Percentiles rank a stretch among this genome's conserved stretches.
Evolutionary conservation across 2,329 filamentous ascomycete species (phyloP).

Genomic region (Sporothrix schenckii): DNA sequence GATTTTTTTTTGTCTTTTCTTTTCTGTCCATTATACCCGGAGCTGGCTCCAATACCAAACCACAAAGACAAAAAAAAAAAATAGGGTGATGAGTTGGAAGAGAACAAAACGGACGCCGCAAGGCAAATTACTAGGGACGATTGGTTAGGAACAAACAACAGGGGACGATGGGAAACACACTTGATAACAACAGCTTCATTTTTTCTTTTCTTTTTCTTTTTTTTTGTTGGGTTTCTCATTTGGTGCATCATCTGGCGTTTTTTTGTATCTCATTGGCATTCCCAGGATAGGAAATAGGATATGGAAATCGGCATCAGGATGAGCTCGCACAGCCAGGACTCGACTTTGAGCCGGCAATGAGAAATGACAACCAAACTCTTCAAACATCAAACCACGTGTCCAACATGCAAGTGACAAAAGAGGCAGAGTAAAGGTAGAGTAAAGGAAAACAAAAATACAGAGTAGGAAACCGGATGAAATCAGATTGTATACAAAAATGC

Average conservation of each 20-base stretch:
- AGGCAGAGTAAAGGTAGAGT: not conserved
- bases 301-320: no score
- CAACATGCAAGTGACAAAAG: slow-evolving; percentile 13
- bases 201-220: slow-evolving; percentile 28
- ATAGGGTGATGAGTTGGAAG: not conserved
- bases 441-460: not conserved
- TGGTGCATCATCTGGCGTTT: not conserved
- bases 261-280: not conserved
- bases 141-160: not conserved
- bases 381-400: not conserved
- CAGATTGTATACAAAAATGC: not conserved
- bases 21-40: not conserved
- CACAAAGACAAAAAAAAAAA: slow-evolving; percentile 25
- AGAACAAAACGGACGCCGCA: slow-evolving; percentile 22
- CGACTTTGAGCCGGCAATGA: slow-evolving; percentile 5
- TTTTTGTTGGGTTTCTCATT: not conserved
- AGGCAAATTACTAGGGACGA: slow-evolving; percentile 17
- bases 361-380: slow-evolving; percentile 16
- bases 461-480: not conserved
- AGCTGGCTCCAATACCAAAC: slow-evolving; percentile 20
- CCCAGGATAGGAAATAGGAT: slow-evolving; percentile 15
- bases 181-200: slow-evolving; percentile 31
- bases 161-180: not conserved
- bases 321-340: not conserved
- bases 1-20: slow-evolving; percentile 36